Conservation (phyloP, 371 early-diverging fungal genomes). For the Lichtheimia corymbifera region DNA sequence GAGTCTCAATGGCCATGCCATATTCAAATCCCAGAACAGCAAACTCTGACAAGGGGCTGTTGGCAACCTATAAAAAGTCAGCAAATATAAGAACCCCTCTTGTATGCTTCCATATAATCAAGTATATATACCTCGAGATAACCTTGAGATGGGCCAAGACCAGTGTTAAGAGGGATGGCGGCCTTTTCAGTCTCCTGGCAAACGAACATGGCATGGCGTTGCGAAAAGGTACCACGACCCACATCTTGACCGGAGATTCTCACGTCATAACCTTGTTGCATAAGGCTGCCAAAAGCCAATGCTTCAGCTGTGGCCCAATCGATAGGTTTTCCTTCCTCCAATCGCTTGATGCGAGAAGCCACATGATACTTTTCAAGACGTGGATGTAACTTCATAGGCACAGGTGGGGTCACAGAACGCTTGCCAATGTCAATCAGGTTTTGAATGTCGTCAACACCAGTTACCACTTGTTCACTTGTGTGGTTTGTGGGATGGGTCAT, state of each 20-base stretch:
- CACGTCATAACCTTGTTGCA: constrained; percentile 83
- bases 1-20: constrained; percentile 88
- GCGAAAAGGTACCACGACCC: constrained; percentile 96
- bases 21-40: constrained; percentile 96
- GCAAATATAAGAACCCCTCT: not conserved
- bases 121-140: constrained; percentile 74
- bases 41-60: constrained; percentile 87
- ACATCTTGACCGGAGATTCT: constrained; percentile 98
- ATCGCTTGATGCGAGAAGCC: constrained; percentile 70
- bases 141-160: constrained; percentile 50
- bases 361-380: constrained; percentile 90
- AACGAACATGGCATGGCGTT: constrained; percentile 93
- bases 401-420: constrained; percentile 70
- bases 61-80: constrained; percentile 71
- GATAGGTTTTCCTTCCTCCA: constrained; percentile 69
- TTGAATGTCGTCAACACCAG: constrained; percentile 54
- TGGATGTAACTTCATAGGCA: constrained; percentile 74
- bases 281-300: constrained; percentile 87
- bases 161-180: constrained; percentile 78
- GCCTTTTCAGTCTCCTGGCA: constrained; percentile 78
- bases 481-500: constrained; percentile 50
- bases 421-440: constrained; percentile 68
- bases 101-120: not conserved
- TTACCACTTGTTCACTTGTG: constrained; percentile 39
- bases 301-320: constrained; percentile 99